Evolutionary conservation across 192 early-diverging fungal species (phyloP), one percentile per base, ranked within the genome.

Genomic region (Funneliformis geosporum): DNA sequence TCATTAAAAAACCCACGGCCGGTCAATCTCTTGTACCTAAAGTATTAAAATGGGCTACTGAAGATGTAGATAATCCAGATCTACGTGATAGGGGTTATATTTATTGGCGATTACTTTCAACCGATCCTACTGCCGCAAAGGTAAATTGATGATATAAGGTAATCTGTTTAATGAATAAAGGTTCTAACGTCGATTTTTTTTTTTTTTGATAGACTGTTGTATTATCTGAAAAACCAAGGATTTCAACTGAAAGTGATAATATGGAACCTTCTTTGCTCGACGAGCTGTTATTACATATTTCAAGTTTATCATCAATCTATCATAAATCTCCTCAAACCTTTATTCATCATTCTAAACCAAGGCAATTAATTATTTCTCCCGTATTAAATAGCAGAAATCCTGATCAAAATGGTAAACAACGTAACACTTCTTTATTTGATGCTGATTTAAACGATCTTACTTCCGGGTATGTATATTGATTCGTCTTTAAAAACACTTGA

Each of bases 1-100:
- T 98, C 79, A 94, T 99, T 70, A 97, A 96, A 86, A 88, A 95
- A 44, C 97, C 97, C 8, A 90, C 91, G 12, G 92, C 90, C 18
- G 97, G 95, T 38, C 96, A 99, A 87, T 94, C 96, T 39, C 82
- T 98, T 59, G 95, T 99, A 6, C 96, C 95, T 43, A 94, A 95
- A 84, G 91, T 99, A 60, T 87, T 99, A 28, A 97, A 98, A 84
- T 94, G 90, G 89, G 93, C 97, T 9, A 99, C 97, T 9, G 95
- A 98, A 84, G 93, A 96, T 40, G 90, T 92, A 28, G 98, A 97
- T 80, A 98, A 98, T 83, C 98, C 98, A 1, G 98, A 99, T 87
- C 87, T 99, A 73, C 91, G 98, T 70, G 98, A 99, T 85, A 92
- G 98, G 61, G 98, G 95, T 7, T 99, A 95, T 75, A 97, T 99